Conservation (phyloP, 305 asterid genomes). For the Fraxinus floribunda region DNA sequence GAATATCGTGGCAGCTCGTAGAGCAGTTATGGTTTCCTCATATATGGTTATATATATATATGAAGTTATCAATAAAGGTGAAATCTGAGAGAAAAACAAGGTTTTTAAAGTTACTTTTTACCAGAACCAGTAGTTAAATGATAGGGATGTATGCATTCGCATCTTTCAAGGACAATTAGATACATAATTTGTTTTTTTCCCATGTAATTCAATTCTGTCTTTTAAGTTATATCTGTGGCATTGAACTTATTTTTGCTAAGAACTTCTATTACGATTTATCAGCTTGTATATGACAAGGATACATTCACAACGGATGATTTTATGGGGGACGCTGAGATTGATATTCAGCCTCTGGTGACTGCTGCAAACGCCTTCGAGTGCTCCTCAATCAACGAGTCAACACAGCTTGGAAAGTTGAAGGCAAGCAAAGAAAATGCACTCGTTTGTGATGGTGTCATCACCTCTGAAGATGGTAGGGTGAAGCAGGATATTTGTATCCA, state of each 20-base stretch:
- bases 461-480: conserved; percentile 62
- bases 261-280: conserved; percentile 25
- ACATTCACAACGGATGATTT: conserved; percentile 86
- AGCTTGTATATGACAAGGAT: conserved; percentile 93
- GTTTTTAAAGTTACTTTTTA: background rate
- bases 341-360: conserved; percentile 71
- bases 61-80: background rate
- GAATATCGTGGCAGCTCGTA: background rate
- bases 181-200: background rate
- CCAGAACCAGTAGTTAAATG: background rate
- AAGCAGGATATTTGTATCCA: conserved; percentile 69
- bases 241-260: background rate
- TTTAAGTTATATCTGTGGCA: background rate
- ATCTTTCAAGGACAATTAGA: background rate
- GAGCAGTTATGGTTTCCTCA: background rate
- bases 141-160: background rate
- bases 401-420: conserved; percentile 47
- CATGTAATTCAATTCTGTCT: background rate
- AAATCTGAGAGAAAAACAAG: background rate
- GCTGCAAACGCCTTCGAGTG: conserved; percentile 74
- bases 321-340: conserved; percentile 95
- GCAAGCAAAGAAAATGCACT: conserved; percentile 56
- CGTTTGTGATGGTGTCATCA: conserved; percentile 54
- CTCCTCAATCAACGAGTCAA: conserved; percentile 44
- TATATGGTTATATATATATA: background rate